phyloP scores from a whole-genome alignment of 2,329 filamentous ascomycete species.

The Pseudogymnoascus sp. region DNA sequence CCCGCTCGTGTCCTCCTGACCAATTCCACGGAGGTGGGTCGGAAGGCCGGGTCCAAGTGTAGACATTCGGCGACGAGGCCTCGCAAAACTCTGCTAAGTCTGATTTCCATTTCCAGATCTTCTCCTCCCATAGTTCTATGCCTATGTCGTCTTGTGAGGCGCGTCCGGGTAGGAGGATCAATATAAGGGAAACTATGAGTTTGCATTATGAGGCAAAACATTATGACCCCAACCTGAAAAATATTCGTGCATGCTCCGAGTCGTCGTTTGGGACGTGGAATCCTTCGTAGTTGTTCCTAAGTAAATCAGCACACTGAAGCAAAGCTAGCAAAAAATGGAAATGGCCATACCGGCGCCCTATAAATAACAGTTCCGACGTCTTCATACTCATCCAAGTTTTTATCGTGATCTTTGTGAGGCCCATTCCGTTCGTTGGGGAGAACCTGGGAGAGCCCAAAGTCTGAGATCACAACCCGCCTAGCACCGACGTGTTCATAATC shows the following conservation, averaged over 20 bases:
- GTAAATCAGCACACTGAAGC: neutral
- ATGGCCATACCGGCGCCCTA: neutral
- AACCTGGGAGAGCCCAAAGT: neutral
- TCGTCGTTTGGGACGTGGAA: neutral
- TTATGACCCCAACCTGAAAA: neutral
- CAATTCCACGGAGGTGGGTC: neutral
- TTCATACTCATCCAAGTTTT: neutral
- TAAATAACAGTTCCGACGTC: neutral
- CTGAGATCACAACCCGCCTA: neutral
- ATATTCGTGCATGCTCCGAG: neutral
- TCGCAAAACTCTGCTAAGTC: neutral
- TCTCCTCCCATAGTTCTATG: neutral
- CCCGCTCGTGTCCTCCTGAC: neutral
- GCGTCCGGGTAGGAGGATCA: neutral
- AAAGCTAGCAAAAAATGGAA: neutral
- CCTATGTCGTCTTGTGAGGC: neutral
- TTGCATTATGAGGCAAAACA: neutral
- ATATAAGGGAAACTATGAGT: neutral
- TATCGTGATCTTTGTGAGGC: neutral
- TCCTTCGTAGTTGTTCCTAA: neutral
- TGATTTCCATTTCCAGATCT: neutral
- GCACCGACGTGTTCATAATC: neutral
- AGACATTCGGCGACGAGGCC: conserved; percentile 1
- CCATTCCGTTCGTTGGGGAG: neutral
- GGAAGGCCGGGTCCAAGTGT: neutral